These are phyloP conservation scores for Tubosaeta sp. DNA, from an alignment of 768 basidiomycete genomes.

Conservation along the genomic window DNA sequence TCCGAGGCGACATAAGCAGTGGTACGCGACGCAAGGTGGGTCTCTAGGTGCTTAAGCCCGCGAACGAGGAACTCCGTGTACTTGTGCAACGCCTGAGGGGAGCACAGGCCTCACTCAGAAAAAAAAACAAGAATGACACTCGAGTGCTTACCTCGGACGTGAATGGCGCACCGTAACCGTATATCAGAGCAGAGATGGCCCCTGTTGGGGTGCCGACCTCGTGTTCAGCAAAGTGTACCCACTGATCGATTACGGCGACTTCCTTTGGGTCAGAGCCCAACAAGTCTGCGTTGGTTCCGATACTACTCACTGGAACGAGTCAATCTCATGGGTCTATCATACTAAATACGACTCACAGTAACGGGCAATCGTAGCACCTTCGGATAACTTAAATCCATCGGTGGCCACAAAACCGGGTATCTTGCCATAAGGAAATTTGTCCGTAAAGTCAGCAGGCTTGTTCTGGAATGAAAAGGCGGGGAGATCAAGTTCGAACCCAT, in stretches of 20 bases:
- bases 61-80: not conserved
- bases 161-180: not conserved
- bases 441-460: slow-evolving; percentile 8
- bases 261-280: slow-evolving; percentile 3
- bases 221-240: slow-evolving; percentile 13
- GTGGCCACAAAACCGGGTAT: slow-evolving; percentile 8
- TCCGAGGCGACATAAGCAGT: slow-evolving; percentile 3
- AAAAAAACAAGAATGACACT: not conserved
- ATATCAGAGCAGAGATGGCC: not conserved
- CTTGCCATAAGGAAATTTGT: slow-evolving; percentile 11
- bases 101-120: not conserved
- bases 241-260: slow-evolving; percentile 8
- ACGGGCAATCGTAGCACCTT: slow-evolving; percentile 10
- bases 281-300: slow-evolving; percentile 2
- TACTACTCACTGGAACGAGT: not conserved
- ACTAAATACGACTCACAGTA: not conserved
- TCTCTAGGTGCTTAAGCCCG: slow-evolving; percentile 6
- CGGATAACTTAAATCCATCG: slow-evolving; percentile 7
- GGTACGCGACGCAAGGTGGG: slow-evolving; percentile 1
- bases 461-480: slow-evolving; percentile 1
- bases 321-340: not conserved
- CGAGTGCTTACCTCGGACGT: not conserved
- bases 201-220: not conserved
- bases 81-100: not conserved
- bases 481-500: slow-evolving; percentile 4